These are phyloP conservation scores for Calocera cornea DNA, from an alignment of 768 basidiomycete genomes.

Conservation along the genomic window DNA sequence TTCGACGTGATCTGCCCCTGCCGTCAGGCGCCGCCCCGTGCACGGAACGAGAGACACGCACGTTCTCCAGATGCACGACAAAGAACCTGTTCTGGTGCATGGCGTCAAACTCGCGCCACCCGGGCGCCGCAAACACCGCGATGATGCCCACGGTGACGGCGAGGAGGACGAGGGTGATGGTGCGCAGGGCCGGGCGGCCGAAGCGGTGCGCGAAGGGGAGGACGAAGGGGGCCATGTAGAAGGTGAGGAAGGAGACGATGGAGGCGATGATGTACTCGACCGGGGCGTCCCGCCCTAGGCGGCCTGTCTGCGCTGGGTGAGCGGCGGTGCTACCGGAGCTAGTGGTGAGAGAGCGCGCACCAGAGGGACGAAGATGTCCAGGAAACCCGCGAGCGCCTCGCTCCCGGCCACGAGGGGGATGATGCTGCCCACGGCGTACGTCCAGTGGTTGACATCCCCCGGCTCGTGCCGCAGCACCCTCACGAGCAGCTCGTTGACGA, in stretches of 20 bases:
- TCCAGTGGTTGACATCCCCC: background rate
- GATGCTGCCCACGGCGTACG: background rate
- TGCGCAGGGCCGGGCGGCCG: conserved; percentile 30
- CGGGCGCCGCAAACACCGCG: conserved; percentile 38
- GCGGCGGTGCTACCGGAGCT: background rate
- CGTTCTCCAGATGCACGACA: conserved; percentile 74
- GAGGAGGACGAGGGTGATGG: conserved; percentile 33
- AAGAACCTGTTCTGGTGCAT: conserved; percentile 83
- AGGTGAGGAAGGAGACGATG: conserved; percentile 45
- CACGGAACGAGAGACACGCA: conserved; percentile 26
- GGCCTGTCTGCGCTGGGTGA: conserved; percentile 45
- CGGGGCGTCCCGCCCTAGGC: conserved; percentile 69
- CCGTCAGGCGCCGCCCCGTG: background rate
- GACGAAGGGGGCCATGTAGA: conserved; percentile 44
- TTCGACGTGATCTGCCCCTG: conserved; percentile 47
- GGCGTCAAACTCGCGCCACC: conserved; percentile 49
- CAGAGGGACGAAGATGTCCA: conserved; percentile 85
- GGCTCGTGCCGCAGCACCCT: conserved; percentile 7
- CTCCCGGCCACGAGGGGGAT: conserved; percentile 37
- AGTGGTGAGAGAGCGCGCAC: conserved; percentile 28
- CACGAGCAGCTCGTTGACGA: conserved; percentile 36
- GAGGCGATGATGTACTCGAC: conserved; percentile 80
- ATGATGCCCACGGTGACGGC: conserved; percentile 38
- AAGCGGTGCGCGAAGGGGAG: conserved; percentile 68
- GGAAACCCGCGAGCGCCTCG: conserved; percentile 42